Conservation (phyloP, 208 protist species). For the Trichomonas gallinae region DNA sequence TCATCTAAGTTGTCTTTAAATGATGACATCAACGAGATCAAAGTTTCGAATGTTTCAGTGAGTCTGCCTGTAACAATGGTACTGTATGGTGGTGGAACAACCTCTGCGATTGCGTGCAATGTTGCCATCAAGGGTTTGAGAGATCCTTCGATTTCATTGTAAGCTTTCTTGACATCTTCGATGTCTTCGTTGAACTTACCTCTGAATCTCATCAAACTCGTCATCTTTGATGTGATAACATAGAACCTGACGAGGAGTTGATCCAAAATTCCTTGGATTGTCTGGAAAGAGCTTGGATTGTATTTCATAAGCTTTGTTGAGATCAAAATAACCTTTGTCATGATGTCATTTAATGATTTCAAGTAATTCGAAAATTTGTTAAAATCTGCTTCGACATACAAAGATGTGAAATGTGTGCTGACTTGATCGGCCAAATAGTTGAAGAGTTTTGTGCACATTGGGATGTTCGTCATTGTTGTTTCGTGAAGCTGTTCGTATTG, state of each 20-base stretch:
- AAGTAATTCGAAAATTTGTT: neutral
- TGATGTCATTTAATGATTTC: neutral
- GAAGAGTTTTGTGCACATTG: neutral
- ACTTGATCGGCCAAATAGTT: neutral
- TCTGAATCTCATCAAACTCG: neutral
- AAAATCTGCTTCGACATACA: neutral
- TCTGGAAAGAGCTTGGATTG: neutral
- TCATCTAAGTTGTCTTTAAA: neutral
- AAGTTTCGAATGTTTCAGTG: neutral
- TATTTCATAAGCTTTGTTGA: neutral
- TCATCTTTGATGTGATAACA: neutral
- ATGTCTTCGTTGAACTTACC: neutral
- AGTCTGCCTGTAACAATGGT: neutral
- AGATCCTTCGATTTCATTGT: neutral
- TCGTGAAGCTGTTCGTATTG: neutral
- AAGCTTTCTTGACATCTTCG: neutral
- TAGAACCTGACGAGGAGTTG: neutral
- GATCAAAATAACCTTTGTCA: neutral
- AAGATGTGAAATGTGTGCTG: neutral
- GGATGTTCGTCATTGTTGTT: neutral
- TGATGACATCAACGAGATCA: neutral
- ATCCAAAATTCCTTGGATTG: neutral
- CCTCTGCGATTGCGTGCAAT: neutral
- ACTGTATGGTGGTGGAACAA: neutral
- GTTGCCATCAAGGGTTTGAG: neutral